Evolutionary conservation across 495 filamentous ascomycete genomes (phyloP).

Genomic region (Neurospora tetrasperma): DNA sequence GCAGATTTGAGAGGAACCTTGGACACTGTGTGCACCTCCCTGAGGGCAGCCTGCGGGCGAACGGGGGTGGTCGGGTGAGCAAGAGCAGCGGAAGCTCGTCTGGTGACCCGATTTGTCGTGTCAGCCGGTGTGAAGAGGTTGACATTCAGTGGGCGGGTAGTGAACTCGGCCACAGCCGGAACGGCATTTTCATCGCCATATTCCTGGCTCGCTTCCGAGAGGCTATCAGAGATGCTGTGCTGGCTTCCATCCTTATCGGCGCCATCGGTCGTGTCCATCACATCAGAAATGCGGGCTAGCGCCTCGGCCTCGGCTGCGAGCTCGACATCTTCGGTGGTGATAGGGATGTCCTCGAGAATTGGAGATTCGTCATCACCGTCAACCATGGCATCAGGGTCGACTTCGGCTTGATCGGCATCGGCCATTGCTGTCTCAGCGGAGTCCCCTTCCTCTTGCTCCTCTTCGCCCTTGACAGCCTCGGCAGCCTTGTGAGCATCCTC

Average conservation of each 20-base stretch:
- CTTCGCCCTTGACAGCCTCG: slow-evolving; percentile 16
- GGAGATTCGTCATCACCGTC: slow-evolving; percentile 16
- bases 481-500: slow-evolving; percentile 34
- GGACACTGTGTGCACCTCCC: slow-evolving; percentile 55
- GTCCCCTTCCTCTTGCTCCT: slow-evolving; percentile 20
- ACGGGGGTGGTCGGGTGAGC: slow-evolving; percentile 15
- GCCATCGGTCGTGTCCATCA: background rate
- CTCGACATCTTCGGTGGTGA: slow-evolving; percentile 36
- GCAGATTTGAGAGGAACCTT: slow-evolving; percentile 68
- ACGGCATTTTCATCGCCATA: slow-evolving; percentile 53
- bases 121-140: background rate
- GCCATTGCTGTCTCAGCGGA: background rate
- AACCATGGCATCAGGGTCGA: background rate
- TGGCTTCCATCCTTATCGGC: background rate
- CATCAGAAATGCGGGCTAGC: slow-evolving; percentile 1
- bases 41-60: slow-evolving; percentile 24
- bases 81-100: background rate
- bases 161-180: slow-evolving; percentile 21
- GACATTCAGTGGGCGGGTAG: background rate
- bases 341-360: slow-evolving; percentile 26
- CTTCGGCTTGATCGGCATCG: background rate
- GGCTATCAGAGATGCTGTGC: slow-evolving; percentile 25
- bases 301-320: slow-evolving; percentile 37
- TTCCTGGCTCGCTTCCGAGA: slow-evolving; percentile 50
- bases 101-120: background rate